A percentile compares a stretch with the other conserved stretches of the same genome.
Conservation (phyloP, 768 basidiomycete species). For the Tephrocybe rancida region DNA sequence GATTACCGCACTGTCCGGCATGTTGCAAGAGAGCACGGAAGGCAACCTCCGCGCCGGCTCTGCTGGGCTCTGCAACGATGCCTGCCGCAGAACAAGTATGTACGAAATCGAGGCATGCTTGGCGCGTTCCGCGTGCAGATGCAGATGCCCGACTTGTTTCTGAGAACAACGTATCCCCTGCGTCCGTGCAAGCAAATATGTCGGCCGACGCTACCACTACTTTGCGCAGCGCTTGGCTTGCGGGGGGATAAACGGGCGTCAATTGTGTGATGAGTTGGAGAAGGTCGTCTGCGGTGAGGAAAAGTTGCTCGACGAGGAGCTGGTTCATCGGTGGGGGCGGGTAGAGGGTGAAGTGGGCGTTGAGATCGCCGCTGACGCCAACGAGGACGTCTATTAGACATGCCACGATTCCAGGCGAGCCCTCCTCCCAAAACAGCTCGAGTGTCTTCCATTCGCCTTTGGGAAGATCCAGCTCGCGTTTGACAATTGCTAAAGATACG, state of each 20-base stretch:
- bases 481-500: constrained; percentile 61
- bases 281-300: constrained; percentile 55
- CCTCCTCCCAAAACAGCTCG: constrained; percentile 62
- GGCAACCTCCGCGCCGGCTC: constrained; percentile 49
- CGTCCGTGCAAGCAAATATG: constrained; percentile 56
- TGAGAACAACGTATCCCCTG: constrained; percentile 42
- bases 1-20: constrained; percentile 34
- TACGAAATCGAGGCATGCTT: constrained; percentile 55
- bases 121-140: constrained; percentile 46
- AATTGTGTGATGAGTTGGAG: constrained; percentile 54
- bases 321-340: constrained; percentile 39
- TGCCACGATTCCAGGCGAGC: constrained; percentile 55
- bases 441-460: constrained; percentile 58
- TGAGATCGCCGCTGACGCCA: constrained; percentile 55
- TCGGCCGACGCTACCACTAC: constrained; percentile 50
- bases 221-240: constrained; percentile 48
- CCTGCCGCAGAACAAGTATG: constrained; percentile 38
- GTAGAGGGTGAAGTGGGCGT: constrained; percentile 48
- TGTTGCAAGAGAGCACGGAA: constrained; percentile 60
- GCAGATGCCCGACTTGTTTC: constrained; percentile 37
- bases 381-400: constrained; percentile 56
- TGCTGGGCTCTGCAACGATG: constrained; percentile 34
- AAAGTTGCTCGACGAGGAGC: constrained; percentile 52
- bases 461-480: constrained; percentile 52
- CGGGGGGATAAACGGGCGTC: constrained; percentile 46